Evolutionary conservation across 2,329 filamentous ascomycete species (phyloP).

Genomic region (Paecilomyces fulvus): DNA sequence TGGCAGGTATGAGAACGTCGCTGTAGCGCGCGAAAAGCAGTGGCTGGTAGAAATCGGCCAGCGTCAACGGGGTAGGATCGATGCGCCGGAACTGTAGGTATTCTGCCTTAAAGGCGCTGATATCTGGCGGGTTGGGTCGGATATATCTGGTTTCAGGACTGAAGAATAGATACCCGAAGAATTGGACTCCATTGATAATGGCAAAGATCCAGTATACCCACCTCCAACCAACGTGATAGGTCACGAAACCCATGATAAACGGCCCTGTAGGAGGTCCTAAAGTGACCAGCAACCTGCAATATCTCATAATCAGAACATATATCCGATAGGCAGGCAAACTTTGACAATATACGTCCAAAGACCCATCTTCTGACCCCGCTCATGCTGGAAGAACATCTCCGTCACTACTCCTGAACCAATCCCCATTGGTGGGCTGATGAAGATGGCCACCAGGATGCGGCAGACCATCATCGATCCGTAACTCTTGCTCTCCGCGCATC

Average conservation of each 20-base stretch:
- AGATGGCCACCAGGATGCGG: conserved; percentile 43
- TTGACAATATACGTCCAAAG: conserved; percentile 37
- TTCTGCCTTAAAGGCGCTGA: conserved; percentile 27
- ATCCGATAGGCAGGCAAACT: neutral
- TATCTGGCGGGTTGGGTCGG: conserved; percentile 24
- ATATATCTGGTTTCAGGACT: conserved; percentile 43
- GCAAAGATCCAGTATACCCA: conserved; percentile 52
- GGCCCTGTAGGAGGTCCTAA: conserved; percentile 36
- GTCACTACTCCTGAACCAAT: conserved; percentile 49
- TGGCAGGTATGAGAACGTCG: conserved; percentile 39
- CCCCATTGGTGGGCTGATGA: conserved; percentile 44
- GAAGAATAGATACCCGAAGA: conserved; percentile 43
- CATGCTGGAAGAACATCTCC: conserved; percentile 47
- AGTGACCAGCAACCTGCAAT: conserved; percentile 32
- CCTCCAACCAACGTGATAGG: conserved; percentile 43
- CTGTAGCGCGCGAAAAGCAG: conserved; percentile 32
- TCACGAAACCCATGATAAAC: conserved; percentile 32
- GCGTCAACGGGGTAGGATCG: conserved; percentile 37
- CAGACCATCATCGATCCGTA: conserved; percentile 44
- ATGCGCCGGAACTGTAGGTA: conserved; percentile 37
- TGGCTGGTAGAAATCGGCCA: conserved; percentile 41
- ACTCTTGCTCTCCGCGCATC: conserved; percentile 40
- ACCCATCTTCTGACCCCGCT: conserved; percentile 46
- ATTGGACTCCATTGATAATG: conserved; percentile 45
- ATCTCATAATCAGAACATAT: neutral